Evolutionary conservation across 352 stramenopile species (phyloP), one percentile per base, ranked within the genome.

Genomic region (Globisporangium uncinulatum): DNA sequence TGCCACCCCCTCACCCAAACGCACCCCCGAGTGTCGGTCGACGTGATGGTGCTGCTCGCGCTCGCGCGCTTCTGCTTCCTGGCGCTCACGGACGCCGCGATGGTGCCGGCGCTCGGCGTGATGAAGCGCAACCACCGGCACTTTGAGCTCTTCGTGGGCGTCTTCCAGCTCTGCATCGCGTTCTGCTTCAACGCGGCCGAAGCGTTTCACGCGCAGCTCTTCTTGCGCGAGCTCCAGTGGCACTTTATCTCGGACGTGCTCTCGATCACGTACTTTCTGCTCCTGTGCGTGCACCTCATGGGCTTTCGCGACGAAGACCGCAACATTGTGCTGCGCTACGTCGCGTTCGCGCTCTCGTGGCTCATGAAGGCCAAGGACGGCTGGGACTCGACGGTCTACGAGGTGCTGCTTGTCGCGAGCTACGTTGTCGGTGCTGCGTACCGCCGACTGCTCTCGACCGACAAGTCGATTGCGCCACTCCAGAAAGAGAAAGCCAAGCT

Each of bases 131-230:
- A 94, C 60, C 76, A 85, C 45, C 83, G 85, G 10, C 86, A 95
- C 67, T 95, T 95, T 59, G 86, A 95, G 79, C 70, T 95, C 58
- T 95, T 94, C 56, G 66, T 95, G n/a, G 86, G 86, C 53, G 57
- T 91, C 49, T 77, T 94, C 62, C 85, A 95, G 59, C 69, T 95
- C 21, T 42, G 69, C n/a, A 83, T 92, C 43, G 63, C 83, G 29
- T 91, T 94, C 59, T 79, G 77, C 51, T 94, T 92, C 71, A 95
- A 94, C 66, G 73, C 78, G 11, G 81, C 83, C 37, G 82, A 93
- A 63, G 79, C 79, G 15, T 80, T 91, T 58, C 66, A 82, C 41
- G 56, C 69, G 51, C 60, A 73, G 45, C 60, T 93, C 29, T 94
- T 94, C 59, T 68, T 94, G 15, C 63, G 69, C 41, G 73, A 87